Conservation (phyloP, 75 land plant species). For the Sequoia sempervirens region DNA sequence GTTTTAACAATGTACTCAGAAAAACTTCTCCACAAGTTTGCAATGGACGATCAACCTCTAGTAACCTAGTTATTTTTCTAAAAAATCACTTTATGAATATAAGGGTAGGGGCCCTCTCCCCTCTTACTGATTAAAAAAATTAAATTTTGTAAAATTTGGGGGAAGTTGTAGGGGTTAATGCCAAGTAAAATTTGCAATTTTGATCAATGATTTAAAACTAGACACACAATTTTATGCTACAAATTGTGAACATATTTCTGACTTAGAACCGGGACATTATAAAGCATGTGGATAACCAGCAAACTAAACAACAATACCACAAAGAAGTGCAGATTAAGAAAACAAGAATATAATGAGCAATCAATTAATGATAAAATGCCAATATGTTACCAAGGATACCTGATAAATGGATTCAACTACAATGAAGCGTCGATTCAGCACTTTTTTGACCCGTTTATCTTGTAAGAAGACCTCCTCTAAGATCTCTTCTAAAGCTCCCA, state of each 20-base stretch:
- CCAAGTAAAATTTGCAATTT: not conserved
- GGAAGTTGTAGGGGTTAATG: not conserved
- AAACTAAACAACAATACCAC: not conserved
- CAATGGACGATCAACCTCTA: no score
- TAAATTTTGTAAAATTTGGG: not conserved
- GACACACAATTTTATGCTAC: not conserved
- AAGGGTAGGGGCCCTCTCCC: no score
- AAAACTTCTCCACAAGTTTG: no score
- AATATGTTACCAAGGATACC: slow-evolving; percentile 25
- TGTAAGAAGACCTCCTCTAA: slow-evolving; percentile 60
- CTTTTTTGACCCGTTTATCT: slow-evolving; percentile 64
- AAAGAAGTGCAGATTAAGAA: not conserved
- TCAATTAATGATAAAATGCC: not conserved
- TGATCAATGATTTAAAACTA: not conserved
- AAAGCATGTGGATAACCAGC: not conserved
- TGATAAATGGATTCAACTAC: slow-evolving; percentile 96
- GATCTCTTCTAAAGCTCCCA: slow-evolving; percentile 53
- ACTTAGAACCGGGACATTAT: not conserved
- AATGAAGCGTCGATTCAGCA: slow-evolving; percentile 78
- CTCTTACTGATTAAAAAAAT: not conserved
- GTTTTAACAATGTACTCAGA: no score
- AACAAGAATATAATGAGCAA: not conserved
- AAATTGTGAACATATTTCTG: not conserved
- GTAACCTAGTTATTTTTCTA: no score
- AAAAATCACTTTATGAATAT: no score